Conservation (phyloP, 768 basidiomycete genomes). For the Favolaschia claudopus region DNA sequence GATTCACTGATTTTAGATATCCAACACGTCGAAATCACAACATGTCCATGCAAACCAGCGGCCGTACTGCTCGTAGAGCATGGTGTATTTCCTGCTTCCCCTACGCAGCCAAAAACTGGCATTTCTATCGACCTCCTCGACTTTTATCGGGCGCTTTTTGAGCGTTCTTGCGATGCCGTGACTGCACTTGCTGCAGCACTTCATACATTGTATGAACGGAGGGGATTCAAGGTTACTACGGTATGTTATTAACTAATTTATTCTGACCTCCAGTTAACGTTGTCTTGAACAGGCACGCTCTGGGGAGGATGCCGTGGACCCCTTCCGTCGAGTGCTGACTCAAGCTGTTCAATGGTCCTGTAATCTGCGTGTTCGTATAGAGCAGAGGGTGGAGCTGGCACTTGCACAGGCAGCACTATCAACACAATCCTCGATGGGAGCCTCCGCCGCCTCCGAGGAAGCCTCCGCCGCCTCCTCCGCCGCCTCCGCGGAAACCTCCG, state of each 20-base stretch:
- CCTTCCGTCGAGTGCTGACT: conserved; percentile 37
- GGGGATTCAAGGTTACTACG: conserved; percentile 30
- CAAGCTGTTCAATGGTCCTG: too few relatives aligned
- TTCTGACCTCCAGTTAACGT: not conserved
- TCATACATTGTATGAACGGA: conserved; percentile 34
- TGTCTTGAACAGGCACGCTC: not conserved
- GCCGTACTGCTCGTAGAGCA: conserved; percentile 9
- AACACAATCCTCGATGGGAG: too few relatives aligned
- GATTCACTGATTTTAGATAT: too few relatives aligned
- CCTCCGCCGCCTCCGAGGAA: too few relatives aligned
- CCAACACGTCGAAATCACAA: too few relatives aligned
- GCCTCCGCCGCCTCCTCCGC: too few relatives aligned
- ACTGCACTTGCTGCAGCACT: conserved; percentile 29
- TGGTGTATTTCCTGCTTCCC: conserved; percentile 26
- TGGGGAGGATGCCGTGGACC: conserved; percentile 39
- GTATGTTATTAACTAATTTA: conserved; percentile 18
- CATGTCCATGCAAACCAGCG: conserved; percentile 9
- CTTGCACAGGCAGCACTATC: not conserved
- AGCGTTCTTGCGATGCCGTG: conserved; percentile 43
- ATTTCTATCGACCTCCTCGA: conserved; percentile 20
- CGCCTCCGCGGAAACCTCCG: too few relatives aligned
- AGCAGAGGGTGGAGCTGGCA: conserved; percentile 19
- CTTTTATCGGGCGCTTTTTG: too few relatives aligned
- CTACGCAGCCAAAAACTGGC: conserved; percentile 14
- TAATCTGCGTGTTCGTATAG: conserved; percentile 22